Evolutionary conservation across 305 asterid species (phyloP), one percentile per base, ranked within the genome.

Genomic region (Rubia balearica): DNA sequence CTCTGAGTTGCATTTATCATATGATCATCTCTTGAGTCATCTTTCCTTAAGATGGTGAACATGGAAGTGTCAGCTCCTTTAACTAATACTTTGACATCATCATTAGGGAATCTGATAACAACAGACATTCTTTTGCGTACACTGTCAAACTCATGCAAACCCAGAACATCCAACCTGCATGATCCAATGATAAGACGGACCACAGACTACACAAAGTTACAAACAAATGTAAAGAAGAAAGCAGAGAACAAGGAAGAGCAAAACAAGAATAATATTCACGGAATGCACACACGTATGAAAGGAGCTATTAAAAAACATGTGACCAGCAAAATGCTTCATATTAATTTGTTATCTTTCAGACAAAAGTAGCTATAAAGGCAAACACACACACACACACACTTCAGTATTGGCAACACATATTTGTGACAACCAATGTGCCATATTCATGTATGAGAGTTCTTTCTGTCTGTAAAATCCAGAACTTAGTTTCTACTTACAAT

Each of bases 51-150:
- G 81, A 87, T 90, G 87, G 81, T 88, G 78, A 91, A 83, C 94
- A 95, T 90, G n/a, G 97, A 83, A 51, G 97, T 83, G 84, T 95
- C 99, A 69, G 99, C 99, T 69, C 99, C 99, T 79, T 95, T 95
- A 70, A 88, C 99, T 82, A 95, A 80, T 59, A 91, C 99, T 81
- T 95, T 94, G 9, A 95, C 94, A 22, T 84, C 78, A 75, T 80
- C 76, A 71, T 85, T 81, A 1, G 99, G 98, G 81, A 88, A 91
- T 81, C 92, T 86, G 71, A 95, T 82, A 70, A 91, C 86, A 41
- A 90, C 99, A 6, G 98, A 95, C 99, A 95, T 95, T 84, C 96
- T 86, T 90, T 95, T 95, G 30, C 98, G 96, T 75, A 87, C 96
- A 76, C 99, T 95, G 77, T 95, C 99, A 80, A 95, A 95, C 85